Evolutionary conservation across 805 yeast genomes (phyloP).

Genomic region (Ogataea ramenticola): DNA sequence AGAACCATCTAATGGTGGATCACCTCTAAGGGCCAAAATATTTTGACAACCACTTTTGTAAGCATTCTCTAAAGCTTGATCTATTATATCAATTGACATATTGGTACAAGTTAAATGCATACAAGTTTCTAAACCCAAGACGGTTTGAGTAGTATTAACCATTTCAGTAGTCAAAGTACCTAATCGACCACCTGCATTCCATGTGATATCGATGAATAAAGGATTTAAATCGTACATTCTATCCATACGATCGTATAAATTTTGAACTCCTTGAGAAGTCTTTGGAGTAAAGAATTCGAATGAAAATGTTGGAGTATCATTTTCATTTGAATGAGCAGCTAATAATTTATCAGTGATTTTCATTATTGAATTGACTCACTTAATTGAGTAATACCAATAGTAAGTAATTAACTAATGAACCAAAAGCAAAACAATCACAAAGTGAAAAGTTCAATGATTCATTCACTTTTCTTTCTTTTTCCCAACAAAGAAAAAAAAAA

Average conservation of each 20-base stretch:
- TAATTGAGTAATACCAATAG: too few species aligned
- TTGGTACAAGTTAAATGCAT: constrained; percentile 98
- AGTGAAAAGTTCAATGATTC: too few species aligned
- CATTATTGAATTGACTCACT: too few species aligned
- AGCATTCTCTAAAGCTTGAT: constrained; percentile 78
- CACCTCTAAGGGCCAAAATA: constrained; percentile 91
- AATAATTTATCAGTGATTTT: constrained; percentile 39
- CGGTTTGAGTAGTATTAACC: constrained; percentile 85
- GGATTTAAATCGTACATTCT: constrained; percentile 92
- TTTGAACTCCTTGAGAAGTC: constrained; percentile 94
- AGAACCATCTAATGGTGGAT: constrained; percentile 75
- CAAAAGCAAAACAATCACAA: too few species aligned
- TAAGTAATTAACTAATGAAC: too few species aligned
- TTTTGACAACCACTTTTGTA: constrained; percentile 91
- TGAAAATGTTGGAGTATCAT: constrained; percentile 53
- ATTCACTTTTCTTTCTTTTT: background rate
- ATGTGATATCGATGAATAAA: constrained; percentile 88
- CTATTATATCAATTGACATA: constrained; percentile 77
- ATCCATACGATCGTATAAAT: constrained; percentile 94
- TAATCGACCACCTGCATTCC: constrained; percentile 96
- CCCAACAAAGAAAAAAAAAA: background rate
- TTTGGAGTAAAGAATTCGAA: constrained; percentile 97
- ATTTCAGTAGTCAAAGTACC: constrained; percentile 83
- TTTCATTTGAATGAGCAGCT: constrained; percentile 27
- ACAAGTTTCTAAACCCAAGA: constrained; percentile 89